A percentile compares a stretch with the other conserved stretches of the same genome.
Conservation (phyloP, 2,329 filamentous ascomycete species). For the Paraconiothyrium brasiliense region DNA sequence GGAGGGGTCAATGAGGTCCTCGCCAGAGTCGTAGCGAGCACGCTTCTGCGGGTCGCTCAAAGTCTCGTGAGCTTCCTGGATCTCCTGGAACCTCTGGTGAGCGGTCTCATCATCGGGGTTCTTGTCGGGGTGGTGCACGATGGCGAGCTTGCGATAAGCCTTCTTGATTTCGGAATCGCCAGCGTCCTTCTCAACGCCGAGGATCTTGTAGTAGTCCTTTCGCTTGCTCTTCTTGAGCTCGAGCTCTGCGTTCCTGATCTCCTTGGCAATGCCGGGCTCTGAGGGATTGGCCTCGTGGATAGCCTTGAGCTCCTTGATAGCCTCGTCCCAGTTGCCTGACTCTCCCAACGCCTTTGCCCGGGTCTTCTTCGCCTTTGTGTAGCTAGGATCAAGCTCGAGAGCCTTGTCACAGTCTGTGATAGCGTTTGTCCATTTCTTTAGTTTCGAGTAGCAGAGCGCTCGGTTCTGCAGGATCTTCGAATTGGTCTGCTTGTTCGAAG, state of each 20-base stretch:
- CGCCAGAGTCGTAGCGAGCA: constrained; percentile 88
- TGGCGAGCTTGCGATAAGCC: constrained; percentile 93
- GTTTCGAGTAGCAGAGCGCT: constrained; percentile 81
- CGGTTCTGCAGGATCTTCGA: constrained; percentile 95
- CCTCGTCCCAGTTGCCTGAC: constrained; percentile 90
- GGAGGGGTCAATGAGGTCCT: constrained; percentile 85
- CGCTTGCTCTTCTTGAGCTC: constrained; percentile 97
- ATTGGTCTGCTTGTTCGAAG: constrained; percentile 88
- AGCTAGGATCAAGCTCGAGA: constrained; percentile 81
- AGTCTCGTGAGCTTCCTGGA: constrained; percentile 95
- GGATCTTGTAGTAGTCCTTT: constrained; percentile 99
- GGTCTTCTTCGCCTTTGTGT: constrained; percentile 91
- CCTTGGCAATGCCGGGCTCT: constrained; percentile 81
- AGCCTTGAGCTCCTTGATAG: constrained; percentile 86
- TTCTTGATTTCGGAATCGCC: constrained; percentile 90
- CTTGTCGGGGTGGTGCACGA: constrained; percentile 96
- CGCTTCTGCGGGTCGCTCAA: constrained; percentile 86
- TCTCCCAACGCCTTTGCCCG: constrained; percentile 89
- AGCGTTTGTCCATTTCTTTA: constrained; percentile 84
- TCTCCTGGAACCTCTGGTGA: constrained; percentile 95
- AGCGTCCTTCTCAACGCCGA: constrained; percentile 86
- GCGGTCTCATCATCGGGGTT: constrained; percentile 87
- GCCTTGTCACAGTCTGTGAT: constrained; percentile 88
- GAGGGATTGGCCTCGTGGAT: constrained; percentile 84
- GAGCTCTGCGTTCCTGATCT: constrained; percentile 88